Conservation (phyloP, 164 flowering plant species). For the Tinospora cordifolia region DNA sequence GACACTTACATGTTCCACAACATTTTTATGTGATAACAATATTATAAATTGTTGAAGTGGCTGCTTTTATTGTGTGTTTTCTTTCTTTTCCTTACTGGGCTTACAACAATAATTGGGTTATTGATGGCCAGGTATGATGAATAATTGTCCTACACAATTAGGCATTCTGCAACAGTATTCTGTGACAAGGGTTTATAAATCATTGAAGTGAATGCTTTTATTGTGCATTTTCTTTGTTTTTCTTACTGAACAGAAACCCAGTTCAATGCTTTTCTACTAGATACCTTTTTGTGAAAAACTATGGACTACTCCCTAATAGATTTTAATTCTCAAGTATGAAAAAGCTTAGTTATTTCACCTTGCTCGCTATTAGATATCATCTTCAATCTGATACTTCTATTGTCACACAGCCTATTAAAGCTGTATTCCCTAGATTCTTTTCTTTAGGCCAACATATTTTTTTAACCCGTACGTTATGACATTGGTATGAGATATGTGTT, state of each 20-base stretch:
- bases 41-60: not conserved
- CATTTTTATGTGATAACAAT: not conserved
- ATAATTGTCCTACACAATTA: not conserved
- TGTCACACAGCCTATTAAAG: not conserved
- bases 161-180: no score
- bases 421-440: no score
- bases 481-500: no score
- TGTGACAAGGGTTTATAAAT: not conserved
- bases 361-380: not conserved
- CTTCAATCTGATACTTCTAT: not conserved
- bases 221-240: not conserved
- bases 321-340: no score
- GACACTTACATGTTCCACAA: not conserved
- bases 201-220: not conserved
- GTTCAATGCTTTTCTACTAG: not conserved
- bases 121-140: constrained; percentile 62
- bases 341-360: no score
- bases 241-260: not conserved
- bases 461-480: no score
- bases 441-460: no score
- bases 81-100: not conserved
- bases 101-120: constrained; percentile 48
- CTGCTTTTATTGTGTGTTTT: not conserved
- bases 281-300: no score
- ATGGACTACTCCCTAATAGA: no score